Evolutionary conservation across 164 flowering plant genomes (phyloP).

Genomic region (Macadamia tetraphylla): DNA sequence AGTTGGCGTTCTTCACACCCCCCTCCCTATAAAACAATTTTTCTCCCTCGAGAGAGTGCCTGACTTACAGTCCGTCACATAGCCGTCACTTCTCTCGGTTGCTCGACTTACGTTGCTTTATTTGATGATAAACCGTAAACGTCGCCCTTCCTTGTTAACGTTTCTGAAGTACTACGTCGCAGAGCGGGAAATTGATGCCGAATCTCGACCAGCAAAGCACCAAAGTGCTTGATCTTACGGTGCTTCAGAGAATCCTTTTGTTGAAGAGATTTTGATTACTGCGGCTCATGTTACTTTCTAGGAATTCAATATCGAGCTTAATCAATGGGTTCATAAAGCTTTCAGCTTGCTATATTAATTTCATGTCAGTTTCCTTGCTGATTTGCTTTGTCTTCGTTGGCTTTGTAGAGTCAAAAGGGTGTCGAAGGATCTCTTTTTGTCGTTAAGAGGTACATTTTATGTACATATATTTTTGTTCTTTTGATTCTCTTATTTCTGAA

Average conservation of each 20-base stretch:
- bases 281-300: constrained; percentile 93
- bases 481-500: too few species aligned
- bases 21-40: too few species aligned
- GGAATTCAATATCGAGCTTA: constrained; percentile 77
- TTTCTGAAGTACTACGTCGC: constrained; percentile 31
- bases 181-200: constrained; percentile 72
- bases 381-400: background rate
- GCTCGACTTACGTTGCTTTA: too few species aligned
- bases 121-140: too few species aligned
- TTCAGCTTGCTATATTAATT: background rate
- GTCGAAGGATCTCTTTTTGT: constrained; percentile 96
- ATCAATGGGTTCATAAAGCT: constrained; percentile 60
- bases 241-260: constrained; percentile 74
- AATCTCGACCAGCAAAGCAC: constrained; percentile 84
- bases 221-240: constrained; percentile 79
- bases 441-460: constrained; percentile 64
- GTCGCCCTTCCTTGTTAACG: too few species aligned
- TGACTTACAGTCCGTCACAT: too few species aligned
- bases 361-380: background rate
- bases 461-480: too few species aligned
- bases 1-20: too few species aligned
- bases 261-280: constrained; percentile 84
- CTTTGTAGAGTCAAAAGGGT: constrained; percentile 84
- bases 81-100: too few species aligned
- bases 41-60: too few species aligned